These are phyloP conservation scores for Clavispora carvajalis DNA, from an alignment of 805 yeast genomes.

Conservation along the genomic window DNA sequence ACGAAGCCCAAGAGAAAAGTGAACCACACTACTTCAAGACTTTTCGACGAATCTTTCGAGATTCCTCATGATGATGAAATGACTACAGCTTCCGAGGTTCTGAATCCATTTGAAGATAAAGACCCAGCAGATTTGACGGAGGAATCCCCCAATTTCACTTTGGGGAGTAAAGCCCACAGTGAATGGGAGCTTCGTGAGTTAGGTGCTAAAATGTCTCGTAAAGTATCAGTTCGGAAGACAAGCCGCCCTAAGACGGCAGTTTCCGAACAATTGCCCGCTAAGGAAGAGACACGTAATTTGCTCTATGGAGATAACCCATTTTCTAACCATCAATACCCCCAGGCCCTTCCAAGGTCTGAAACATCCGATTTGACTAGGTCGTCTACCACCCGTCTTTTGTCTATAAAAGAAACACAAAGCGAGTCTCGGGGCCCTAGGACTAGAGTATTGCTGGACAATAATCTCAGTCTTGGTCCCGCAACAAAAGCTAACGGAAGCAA, in stretches of 20 bases:
- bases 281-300: constrained; percentile 19
- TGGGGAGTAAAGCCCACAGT: constrained; percentile 3
- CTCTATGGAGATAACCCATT: constrained; percentile 17
- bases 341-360: constrained; percentile 5
- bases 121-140: not conserved
- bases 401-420: not conserved
- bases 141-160: not conserved
- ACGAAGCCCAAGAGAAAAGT: not conserved
- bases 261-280: constrained; percentile 7
- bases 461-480: not conserved
- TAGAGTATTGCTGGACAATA: constrained; percentile 1
- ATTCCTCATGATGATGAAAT: not conserved
- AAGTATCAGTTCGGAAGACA: constrained; percentile 25
- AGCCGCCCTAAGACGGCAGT: not conserved
- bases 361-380: not conserved
- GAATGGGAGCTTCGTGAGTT: constrained; percentile 26
- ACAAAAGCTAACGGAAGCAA: not conserved
- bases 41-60: constrained; percentile 1
- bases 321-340: constrained; percentile 13
- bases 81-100: not conserved
- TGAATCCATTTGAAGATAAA: not conserved
- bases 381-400: not conserved
- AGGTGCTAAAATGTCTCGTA: constrained; percentile 33
- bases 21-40: not conserved
- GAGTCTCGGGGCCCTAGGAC: not conserved